These are phyloP conservation scores for Stachybotrys elegans DNA, from an alignment of 2,329 filamentous ascomycete species.

Conservation along the genomic window DNA sequence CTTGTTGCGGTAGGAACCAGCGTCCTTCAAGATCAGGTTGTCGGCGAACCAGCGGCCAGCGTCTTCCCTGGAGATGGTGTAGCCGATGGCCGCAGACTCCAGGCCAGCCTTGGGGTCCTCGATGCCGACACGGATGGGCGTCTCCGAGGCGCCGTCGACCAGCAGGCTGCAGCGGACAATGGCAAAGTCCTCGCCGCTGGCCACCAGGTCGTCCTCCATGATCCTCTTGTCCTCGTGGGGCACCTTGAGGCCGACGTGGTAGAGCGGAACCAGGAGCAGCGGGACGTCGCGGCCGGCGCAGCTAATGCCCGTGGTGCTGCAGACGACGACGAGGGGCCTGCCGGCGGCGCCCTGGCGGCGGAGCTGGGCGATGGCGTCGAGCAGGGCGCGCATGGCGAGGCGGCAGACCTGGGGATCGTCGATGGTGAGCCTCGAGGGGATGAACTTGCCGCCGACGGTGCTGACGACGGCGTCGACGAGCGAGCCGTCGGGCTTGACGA, in stretches of 20 bases:
- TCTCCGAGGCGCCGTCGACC: constrained; percentile 19
- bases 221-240: constrained; percentile 43
- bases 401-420: constrained; percentile 45
- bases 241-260: constrained; percentile 31
- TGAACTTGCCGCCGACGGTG: constrained; percentile 37
- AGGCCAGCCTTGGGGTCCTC: constrained; percentile 28
- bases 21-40: constrained; percentile 24
- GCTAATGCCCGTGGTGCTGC: constrained; percentile 36
- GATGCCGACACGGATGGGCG: constrained; percentile 30
- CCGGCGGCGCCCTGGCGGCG: constrained; percentile 19
- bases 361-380: constrained; percentile 30
- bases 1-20: constrained; percentile 26
- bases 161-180: constrained; percentile 34
- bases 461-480: constrained; percentile 42
- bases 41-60: constrained; percentile 42
- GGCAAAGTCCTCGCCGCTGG: constrained; percentile 27
- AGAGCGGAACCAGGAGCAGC: constrained; percentile 35
- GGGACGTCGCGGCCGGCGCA: constrained; percentile 35
- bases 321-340: constrained; percentile 26
- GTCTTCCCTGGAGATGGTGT: constrained; percentile 41
- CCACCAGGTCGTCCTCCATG: constrained; percentile 34
- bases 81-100: constrained; percentile 36
- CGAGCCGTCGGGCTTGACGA: constrained; percentile 23
- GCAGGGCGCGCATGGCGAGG: constrained; percentile 34
- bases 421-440: constrained; percentile 26